A percentile compares a stretch with the other conserved stretches of the same genome.
Conservation (phyloP, 2,329 filamentous ascomycete species). For the Helotiales sp. region DNA sequence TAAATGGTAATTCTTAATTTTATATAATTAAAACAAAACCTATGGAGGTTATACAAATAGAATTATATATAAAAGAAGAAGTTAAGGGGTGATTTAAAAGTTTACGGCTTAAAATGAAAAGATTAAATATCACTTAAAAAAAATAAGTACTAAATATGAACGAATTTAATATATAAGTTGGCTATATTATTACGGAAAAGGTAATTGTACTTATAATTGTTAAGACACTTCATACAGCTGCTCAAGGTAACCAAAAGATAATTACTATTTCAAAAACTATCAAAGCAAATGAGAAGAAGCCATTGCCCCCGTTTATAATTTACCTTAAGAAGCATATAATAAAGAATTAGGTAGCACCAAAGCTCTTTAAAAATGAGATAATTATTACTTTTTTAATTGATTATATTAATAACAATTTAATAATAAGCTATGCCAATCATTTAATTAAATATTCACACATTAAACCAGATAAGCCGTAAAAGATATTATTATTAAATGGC, state of each 20-base stretch:
- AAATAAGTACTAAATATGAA: not conserved
- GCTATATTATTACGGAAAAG: not conserved
- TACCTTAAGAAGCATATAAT: not conserved
- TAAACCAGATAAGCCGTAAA: not conserved
- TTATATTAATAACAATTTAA: no score
- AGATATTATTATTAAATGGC: not conserved
- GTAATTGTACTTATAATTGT: not conserved
- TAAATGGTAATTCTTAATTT: no score
- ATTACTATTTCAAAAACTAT: not conserved
- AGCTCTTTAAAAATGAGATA: not conserved
- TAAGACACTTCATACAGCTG: not conserved
- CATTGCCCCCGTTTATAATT: no score
- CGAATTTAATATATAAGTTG: not conserved
- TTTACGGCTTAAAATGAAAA: no score
- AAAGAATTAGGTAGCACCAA: not conserved
- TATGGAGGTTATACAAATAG: not conserved
- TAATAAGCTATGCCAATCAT: not conserved
- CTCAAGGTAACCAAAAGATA: not conserved
- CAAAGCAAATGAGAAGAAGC: not conserved
- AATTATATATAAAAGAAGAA: not conserved
- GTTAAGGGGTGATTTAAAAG: not conserved
- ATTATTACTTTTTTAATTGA: not conserved
- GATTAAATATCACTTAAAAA: not conserved
- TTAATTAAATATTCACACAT: not conserved
- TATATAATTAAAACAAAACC: not conserved